phyloP scores from a whole-genome alignment of 2,329 filamentous ascomycete genomes.

The Cercospora sesami region DNA sequence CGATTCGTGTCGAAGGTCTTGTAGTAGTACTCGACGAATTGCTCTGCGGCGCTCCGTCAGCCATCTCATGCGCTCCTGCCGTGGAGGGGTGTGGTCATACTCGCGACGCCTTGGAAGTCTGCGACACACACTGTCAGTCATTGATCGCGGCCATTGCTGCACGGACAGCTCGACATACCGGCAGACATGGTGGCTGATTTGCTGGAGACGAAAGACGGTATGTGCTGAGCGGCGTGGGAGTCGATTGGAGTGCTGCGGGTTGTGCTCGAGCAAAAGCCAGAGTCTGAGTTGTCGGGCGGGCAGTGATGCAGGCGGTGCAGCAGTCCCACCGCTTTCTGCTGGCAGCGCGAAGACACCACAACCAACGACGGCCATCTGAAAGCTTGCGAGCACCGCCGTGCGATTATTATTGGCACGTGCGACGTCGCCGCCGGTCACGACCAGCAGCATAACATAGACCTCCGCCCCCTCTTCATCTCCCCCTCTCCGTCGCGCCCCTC shows the following conservation, averaged over 20 bases:
- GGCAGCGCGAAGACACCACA: neutral
- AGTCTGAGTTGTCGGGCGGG: neutral
- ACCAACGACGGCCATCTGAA: neutral
- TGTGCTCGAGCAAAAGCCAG: neutral
- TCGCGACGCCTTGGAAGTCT: conserved; percentile 40
- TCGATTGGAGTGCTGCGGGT: neutral
- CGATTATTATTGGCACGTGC: neutral
- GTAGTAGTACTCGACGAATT: conserved; percentile 93
- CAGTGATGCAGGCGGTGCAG: neutral
- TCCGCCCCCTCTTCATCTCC: neutral
- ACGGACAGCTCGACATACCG: neutral
- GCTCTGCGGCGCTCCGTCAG: conserved; percentile 56
- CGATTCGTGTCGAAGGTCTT: conserved; percentile 77
- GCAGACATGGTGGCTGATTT: neutral
- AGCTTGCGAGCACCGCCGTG: neutral
- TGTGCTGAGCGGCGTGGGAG: neutral
- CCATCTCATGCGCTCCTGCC: neutral
- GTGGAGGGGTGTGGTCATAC: conserved; percentile 25
- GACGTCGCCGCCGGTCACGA: neutral
- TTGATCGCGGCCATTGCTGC: neutral
- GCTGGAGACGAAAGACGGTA: neutral
- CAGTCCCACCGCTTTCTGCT: neutral
- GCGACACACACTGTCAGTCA: conserved; percentile 14
- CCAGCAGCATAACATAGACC: neutral
- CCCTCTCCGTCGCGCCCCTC: neutral